These are phyloP conservation scores for Phalaenopsis equestris DNA, from an alignment of 106 monocot genomes.

Conservation along the genomic window DNA sequence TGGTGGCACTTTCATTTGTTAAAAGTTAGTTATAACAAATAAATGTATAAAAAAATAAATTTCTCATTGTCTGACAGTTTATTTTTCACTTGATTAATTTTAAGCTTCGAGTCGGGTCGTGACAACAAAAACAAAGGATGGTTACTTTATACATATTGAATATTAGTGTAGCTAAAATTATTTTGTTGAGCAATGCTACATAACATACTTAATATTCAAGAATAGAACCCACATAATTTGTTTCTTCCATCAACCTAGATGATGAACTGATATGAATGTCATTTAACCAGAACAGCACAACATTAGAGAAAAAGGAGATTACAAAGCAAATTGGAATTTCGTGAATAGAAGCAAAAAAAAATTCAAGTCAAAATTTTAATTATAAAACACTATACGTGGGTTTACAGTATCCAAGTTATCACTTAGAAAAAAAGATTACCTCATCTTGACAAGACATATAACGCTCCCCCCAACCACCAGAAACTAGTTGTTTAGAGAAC, in stretches of 20 bases:
- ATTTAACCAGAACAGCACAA: background rate
- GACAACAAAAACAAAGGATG: background rate
- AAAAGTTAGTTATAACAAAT: no score
- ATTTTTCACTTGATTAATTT: no score
- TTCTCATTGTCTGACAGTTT: no score
- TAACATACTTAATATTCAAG: background rate
- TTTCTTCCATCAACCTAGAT: background rate
- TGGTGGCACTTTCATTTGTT: no score
- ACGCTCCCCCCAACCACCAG: constrained; percentile 98
- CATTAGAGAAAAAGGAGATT: background rate
- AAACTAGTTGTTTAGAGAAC: constrained; percentile 79
- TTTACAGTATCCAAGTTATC: background rate
- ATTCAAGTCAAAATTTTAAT: background rate
- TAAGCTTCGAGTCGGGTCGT: no score
- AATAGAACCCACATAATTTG: background rate
- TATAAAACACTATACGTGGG: background rate
- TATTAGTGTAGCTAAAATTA: background rate
- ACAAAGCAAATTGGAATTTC: background rate
- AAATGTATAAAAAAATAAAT: no score
- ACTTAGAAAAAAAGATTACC: constrained; percentile 15
- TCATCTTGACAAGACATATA: constrained; percentile 92
- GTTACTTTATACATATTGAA: background rate
- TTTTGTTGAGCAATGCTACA: background rate
- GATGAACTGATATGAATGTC: background rate
- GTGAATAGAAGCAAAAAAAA: background rate